phyloP scores from a whole-genome alignment of 495 filamentous ascomycete species.

The Xylaria bambusicola region DNA sequence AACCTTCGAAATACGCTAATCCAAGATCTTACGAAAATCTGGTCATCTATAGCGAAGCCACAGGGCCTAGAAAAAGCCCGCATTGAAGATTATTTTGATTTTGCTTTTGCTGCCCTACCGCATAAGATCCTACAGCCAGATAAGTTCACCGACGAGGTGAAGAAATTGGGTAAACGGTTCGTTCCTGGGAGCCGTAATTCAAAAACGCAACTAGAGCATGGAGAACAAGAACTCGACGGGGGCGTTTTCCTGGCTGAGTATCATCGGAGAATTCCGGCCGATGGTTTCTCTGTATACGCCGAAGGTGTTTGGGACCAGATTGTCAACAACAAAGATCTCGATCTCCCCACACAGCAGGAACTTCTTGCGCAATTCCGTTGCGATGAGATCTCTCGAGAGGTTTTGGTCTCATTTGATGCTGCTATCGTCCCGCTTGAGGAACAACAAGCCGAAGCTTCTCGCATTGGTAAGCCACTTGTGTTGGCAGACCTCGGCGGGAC shows the following conservation, averaged over 20 bases:
- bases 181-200: conserved; percentile 71
- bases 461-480: conserved; percentile 68
- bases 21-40: conserved; percentile 87
- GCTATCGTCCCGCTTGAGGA: conserved; percentile 83
- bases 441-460: conserved; percentile 70
- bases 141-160: conserved; percentile 80
- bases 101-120: conserved; percentile 91
- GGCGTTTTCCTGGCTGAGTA: conserved; percentile 92
- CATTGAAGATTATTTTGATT: conserved; percentile 97
- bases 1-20: conserved; percentile 88
- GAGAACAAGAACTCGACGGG: conserved; percentile 70
- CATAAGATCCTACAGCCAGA: conserved; percentile 96
- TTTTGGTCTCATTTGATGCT: conserved; percentile 79
- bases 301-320: conserved; percentile 97
- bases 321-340: conserved; percentile 95
- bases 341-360: conserved; percentile 95
- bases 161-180: conserved; percentile 79
- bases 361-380: conserved; percentile 95
- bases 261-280: conserved; percentile 91
- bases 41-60: conserved; percentile 89
- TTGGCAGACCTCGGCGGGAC: conserved; percentile 74
- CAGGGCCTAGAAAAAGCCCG: conserved; percentile 81
- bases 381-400: conserved; percentile 90
- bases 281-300: conserved; percentile 91
- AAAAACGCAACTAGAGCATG: conserved; percentile 49